These are phyloP conservation scores for Ceratobasidium sp. DNA, from an alignment of 1,284 basidiomycete species.

Conservation along the genomic window DNA sequence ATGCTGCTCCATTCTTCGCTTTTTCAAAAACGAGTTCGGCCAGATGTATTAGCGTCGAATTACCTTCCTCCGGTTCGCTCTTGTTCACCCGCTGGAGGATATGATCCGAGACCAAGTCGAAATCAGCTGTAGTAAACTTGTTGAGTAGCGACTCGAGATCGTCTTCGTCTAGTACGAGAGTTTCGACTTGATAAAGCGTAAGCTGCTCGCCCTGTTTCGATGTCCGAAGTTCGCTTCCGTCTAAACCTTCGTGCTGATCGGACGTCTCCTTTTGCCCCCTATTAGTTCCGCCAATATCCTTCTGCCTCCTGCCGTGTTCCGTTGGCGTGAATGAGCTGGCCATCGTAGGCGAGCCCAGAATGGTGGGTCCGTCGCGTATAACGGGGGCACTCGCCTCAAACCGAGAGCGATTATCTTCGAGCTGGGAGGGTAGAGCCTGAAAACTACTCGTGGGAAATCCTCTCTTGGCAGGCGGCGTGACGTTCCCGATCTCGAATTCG, in stretches of 20 bases:
- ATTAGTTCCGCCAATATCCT: too few species aligned
- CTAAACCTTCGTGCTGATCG: too few species aligned
- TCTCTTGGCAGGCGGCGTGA: slow-evolving; percentile 50
- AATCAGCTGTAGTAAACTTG: slow-evolving; percentile 97
- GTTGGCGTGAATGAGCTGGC: slow-evolving; percentile 64
- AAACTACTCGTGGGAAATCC: slow-evolving; percentile 79
- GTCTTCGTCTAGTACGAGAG: slow-evolving; percentile 85
- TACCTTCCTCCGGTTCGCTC: slow-evolving; percentile 92
- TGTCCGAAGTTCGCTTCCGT: too few species aligned
- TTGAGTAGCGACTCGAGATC: slow-evolving; percentile 96
- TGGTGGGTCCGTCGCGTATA: slow-evolving; percentile 57
- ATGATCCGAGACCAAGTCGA: slow-evolving; percentile 93
- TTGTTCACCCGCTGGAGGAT: slow-evolving; percentile 96
- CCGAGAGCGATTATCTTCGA: slow-evolving; percentile 75
- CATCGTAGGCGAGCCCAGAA: slow-evolving; percentile 59
- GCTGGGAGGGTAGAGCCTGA: slow-evolving; percentile 60
- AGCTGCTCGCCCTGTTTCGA: slow-evolving; percentile 79
- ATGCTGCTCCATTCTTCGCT: slow-evolving; percentile 95
- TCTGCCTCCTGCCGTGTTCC: too few species aligned
- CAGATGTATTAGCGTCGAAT: slow-evolving; percentile 93
- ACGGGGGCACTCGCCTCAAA: slow-evolving; percentile 64
- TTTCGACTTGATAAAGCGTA: slow-evolving; percentile 52
- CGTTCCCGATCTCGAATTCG: slow-evolving; percentile 66
- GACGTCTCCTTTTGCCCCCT: too few species aligned
- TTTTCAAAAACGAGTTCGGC: slow-evolving; percentile 97